A percentile compares a stretch with the other conserved stretches of the same genome.
These are phyloP conservation scores for Hypoxylon crocopeplum DNA, from an alignment of 495 filamentous ascomycete species.

Conservation along the genomic window DNA sequence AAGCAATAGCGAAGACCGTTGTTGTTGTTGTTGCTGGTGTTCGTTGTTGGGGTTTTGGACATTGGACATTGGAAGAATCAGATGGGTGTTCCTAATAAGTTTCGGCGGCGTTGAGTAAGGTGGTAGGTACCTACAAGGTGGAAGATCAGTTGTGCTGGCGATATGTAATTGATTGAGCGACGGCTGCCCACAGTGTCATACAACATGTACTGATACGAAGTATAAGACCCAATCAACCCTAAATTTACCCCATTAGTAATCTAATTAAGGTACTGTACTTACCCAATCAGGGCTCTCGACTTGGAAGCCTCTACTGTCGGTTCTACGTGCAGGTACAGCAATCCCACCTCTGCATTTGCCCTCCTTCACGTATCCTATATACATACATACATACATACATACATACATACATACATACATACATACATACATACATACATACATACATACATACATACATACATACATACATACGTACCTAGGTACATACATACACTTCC, in stretches of 20 bases:
- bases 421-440: too few species aligned
- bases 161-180: conserved; percentile 38
- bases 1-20: conserved; percentile 6
- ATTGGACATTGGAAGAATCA: conserved; percentile 19
- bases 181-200: conserved; percentile 23
- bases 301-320: neutral
- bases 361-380: neutral
- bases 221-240: conserved; percentile 22
- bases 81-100: conserved; percentile 28
- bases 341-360: conserved; percentile 2
- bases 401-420: neutral
- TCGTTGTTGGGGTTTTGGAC: conserved; percentile 18
- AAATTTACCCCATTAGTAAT: conserved; percentile 26
- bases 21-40: conserved; percentile 4
- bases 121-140: conserved; percentile 30
- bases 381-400: neutral
- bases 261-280: conserved; percentile 14
- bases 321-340: neutral
- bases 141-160: conserved; percentile 39
- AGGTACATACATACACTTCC: neutral
- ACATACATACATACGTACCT: neutral
- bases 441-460: neutral
- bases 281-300: neutral
- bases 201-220: conserved; percentile 20
- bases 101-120: conserved; percentile 27